These are phyloP conservation scores for Colletotrichum echinochloae DNA, from an alignment of 2,329 filamentous ascomycete species.

Conservation along the genomic window DNA sequence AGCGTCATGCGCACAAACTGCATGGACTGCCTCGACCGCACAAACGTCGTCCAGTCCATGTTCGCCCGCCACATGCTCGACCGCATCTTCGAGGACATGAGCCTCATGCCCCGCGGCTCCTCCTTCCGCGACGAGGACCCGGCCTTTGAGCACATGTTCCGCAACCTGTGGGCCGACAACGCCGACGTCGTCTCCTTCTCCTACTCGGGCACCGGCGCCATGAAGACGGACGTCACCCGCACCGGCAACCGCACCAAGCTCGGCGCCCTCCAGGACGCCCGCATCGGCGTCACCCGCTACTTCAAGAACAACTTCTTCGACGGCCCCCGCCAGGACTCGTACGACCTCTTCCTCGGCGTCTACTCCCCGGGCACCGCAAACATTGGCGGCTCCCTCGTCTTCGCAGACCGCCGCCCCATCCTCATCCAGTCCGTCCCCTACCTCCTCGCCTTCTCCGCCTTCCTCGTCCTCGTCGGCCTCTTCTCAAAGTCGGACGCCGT, in stretches of 20 bases:
- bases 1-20: conserved; percentile 97
- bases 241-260: conserved; percentile 88
- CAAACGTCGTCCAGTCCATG: conserved; percentile 98
- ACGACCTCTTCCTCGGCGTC: conserved; percentile 90
- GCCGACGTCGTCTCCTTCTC: conserved; percentile 93
- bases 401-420: conserved; percentile 86
- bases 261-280: conserved; percentile 87
- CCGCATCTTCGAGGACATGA: conserved; percentile 87
- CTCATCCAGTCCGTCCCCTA: conserved; percentile 96
- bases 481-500: conserved; percentile 79
- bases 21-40: conserved; percentile 98
- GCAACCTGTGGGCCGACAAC: conserved; percentile 98
- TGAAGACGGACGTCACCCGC: conserved; percentile 99
- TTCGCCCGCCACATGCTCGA: conserved; percentile 90
- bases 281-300: conserved; percentile 90
- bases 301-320: conserved; percentile 95
- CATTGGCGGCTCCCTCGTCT: conserved; percentile 79
- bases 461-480: conserved; percentile 81
- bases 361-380: conserved; percentile 82
- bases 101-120: conserved; percentile 80
- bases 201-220: conserved; percentile 94
- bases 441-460: conserved; percentile 84
- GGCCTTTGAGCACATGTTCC: conserved; percentile 90
- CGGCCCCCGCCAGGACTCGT: conserved; percentile 93
- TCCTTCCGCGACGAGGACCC: conserved; percentile 81